Percentiles rank a stretch among this genome's conserved stretches.
These are phyloP conservation scores for Beverwykella pulmonaria DNA, from an alignment of 495 filamentous ascomycete species.

Conservation along the genomic window DNA sequence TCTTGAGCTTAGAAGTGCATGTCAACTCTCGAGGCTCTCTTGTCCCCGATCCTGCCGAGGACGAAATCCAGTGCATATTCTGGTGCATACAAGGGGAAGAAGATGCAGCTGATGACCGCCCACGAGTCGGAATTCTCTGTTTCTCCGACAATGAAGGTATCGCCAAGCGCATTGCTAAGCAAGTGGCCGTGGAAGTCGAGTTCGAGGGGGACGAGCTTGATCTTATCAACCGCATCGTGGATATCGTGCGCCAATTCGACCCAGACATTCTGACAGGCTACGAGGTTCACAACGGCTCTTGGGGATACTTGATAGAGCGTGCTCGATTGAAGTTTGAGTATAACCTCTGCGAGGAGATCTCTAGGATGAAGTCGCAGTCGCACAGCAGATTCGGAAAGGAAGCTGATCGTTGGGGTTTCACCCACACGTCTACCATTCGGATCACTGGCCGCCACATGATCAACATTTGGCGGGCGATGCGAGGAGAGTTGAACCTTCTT, in stretches of 20 bases:
- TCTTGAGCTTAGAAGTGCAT: conserved; percentile 94
- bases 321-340: conserved; percentile 85
- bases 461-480: conserved; percentile 97
- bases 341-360: conserved; percentile 86
- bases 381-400: conserved; percentile 83
- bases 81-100: conserved; percentile 83
- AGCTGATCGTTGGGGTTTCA: conserved; percentile 87
- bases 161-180: conserved; percentile 51
- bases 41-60: conserved; percentile 83
- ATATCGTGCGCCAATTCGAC: conserved; percentile 81
- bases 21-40: conserved; percentile 82
- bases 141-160: conserved; percentile 59
- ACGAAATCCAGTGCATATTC: conserved; percentile 87
- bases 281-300: conserved; percentile 89
- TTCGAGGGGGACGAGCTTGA: conserved; percentile 81
- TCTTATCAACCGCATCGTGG: conserved; percentile 76
- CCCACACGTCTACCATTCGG: conserved; percentile 80
- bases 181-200: conserved; percentile 65
- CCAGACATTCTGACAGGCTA: conserved; percentile 95
- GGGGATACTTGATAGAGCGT: conserved; percentile 94
- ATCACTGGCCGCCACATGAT: conserved; percentile 93
- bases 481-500: conserved; percentile 81
- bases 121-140: conserved; percentile 68
- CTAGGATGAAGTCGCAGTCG: conserved; percentile 79
- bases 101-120: conserved; percentile 58